Base-by-base conservation (phyloP, 2,329 filamentous ascomycete genomes). In the Fusarium burgessii region DNA sequence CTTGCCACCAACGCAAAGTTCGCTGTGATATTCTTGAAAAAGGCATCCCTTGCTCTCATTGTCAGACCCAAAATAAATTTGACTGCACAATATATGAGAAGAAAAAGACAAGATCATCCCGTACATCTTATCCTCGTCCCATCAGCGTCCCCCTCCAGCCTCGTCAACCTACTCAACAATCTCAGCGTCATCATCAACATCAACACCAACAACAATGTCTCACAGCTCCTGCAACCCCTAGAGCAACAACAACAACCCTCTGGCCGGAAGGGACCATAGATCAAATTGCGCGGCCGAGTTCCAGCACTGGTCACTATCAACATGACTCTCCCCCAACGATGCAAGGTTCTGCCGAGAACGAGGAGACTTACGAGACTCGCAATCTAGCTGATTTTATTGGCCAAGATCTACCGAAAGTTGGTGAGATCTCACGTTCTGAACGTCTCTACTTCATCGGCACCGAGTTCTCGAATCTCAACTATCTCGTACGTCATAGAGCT, bases 381-480 rank as follows among this genome's bases (percentile, higher is more conserved):
- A 84, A 84, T 50, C 77, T 87, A 20, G 83, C 84, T 52, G 85
- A 86, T 66, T 81, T 87, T 50, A 84, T 87, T 55, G 84, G 87
- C 61, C 81, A 83, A 45, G 83, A 86, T 51, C 82, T 84, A 23
- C 77, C 82, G 27, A 80, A 81, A 35, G 77, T 80, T 25, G 78
- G 82, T 20, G 83, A 85, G 58, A 86, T 88, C n/a, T 79, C 82
- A 38, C 78, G 80, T 55, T 80, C 81, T 6, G 83, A 85, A 18
- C 82, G 86, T 27, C 82, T 86, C 14, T 86, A 85, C 60, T 88
- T 86, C 70, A 86, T 88, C 46, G 86, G 86, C 10, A 85, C 85
- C 59, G 86, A 87, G 67, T 82, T 86, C 63, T 88, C 86, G 36
- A 88, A 88, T 63, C 81, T 88, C 70, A 86, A 86, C 58, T 87